Evolutionary conservation across 352 stramenopile genomes (phyloP).

Genomic region (Pilasporangium apinafurcum): DNA sequence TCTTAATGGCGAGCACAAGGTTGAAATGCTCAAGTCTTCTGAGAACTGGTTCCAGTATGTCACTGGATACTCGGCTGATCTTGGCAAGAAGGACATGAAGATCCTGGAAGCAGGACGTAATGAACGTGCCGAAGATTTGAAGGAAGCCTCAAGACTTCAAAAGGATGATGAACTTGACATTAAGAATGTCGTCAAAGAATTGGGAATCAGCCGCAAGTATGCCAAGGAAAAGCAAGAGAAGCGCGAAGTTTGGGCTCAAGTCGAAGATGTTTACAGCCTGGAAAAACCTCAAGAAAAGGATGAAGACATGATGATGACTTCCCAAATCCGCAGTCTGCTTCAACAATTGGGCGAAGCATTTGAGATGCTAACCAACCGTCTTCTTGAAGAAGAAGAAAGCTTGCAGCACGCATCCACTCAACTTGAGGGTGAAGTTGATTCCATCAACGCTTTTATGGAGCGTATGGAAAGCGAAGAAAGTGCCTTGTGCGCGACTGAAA

Average conservation of each 20-base stretch:
- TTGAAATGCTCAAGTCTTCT: constrained; percentile 87
- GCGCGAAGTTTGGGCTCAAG: constrained; percentile 77
- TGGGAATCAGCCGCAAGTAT: constrained; percentile 47
- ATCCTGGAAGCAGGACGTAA: constrained; percentile 58
- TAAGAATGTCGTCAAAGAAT: constrained; percentile 61
- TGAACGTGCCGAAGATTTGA: constrained; percentile 67
- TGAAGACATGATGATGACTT: constrained; percentile 91
- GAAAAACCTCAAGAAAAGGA: constrained; percentile 85
- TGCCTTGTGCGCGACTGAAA: constrained; percentile 74
- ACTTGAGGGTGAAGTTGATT: constrained; percentile 81
- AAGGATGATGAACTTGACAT: constrained; percentile 82
- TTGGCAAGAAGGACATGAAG: constrained; percentile 84
- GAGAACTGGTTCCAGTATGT: constrained; percentile 90
- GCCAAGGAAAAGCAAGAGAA: constrained; percentile 79
- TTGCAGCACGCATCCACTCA: constrained; percentile 78
- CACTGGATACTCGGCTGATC: constrained; percentile 60
- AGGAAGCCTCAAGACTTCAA: constrained; percentile 74
- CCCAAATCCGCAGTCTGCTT: constrained; percentile 79
- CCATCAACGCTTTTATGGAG: constrained; percentile 86
- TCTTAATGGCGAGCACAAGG: constrained; percentile 85
- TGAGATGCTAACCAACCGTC: constrained; percentile 84
- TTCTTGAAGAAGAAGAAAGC: constrained; percentile 81
- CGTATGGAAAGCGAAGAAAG: constrained; percentile 87
- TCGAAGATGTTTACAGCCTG: constrained; percentile 81
- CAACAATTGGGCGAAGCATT: constrained; percentile 84